phyloP scores from a whole-genome alignment of 164 flowering plant genomes.

The Tetracentron sinense region DNA sequence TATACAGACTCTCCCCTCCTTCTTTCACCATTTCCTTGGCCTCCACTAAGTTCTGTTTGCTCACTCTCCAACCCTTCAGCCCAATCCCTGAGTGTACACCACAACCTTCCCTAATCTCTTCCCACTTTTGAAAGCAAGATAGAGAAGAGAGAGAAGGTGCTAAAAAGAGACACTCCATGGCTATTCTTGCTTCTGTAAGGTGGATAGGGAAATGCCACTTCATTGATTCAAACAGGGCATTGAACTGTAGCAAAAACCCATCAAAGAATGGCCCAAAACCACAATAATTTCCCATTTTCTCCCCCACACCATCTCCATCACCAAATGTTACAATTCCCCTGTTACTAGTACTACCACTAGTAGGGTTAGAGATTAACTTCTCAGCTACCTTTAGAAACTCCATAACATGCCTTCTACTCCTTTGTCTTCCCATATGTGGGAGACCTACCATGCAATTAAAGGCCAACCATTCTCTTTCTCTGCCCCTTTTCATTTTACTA shows the following conservation, averaged over 20 bases:
- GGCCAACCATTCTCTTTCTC: constrained; percentile 30
- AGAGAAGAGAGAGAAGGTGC: constrained; percentile 25
- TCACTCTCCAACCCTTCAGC: constrained; percentile 27
- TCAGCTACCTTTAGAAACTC: constrained; percentile 28
- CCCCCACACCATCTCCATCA: constrained; percentile 19
- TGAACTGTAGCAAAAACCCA: constrained; percentile 17
- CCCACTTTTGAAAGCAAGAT: constrained; percentile 27
- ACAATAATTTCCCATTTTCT: background rate
- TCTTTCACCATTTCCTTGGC: constrained; percentile 34
- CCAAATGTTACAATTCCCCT: constrained; percentile 30
- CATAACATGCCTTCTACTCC: constrained; percentile 12
- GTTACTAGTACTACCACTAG: background rate
- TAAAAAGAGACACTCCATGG: constrained; percentile 35
- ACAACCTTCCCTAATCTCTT: constrained; percentile 12
- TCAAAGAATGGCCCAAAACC: constrained; percentile 29
- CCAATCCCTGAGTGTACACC: constrained; percentile 3
- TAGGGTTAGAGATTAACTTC: constrained; percentile 3
- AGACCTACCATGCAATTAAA: constrained; percentile 39
- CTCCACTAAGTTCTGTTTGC: constrained; percentile 26
- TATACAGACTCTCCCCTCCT: constrained; percentile 27
- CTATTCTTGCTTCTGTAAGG: constrained; percentile 34
- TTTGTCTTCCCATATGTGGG: constrained; percentile 33
- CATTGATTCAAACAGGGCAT: constrained; percentile 33
- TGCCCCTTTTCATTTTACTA: constrained; percentile 20
- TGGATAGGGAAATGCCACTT: constrained; percentile 29